These are phyloP conservation scores for Sphagnum fallax DNA, from an alignment of 228 moss, liverwort and hornwort species.

Conservation along the genomic window DNA sequence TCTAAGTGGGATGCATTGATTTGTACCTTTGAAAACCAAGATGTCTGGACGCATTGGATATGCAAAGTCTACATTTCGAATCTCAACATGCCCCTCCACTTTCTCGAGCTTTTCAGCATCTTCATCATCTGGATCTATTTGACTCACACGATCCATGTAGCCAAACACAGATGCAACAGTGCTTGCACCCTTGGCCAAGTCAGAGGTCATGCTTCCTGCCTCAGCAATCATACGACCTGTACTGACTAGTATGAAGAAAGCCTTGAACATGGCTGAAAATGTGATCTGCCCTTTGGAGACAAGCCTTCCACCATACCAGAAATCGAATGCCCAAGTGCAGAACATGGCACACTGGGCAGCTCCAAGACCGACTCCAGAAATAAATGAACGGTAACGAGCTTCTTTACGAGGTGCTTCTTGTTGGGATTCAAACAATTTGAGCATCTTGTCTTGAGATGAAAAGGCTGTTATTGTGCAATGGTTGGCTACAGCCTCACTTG, in stretches of 20 bases:
- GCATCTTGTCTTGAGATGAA: constrained; percentile 28
- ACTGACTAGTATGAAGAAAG: constrained; percentile 30
- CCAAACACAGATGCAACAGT: constrained; percentile 43
- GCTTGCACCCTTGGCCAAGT: constrained; percentile 32
- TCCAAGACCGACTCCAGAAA: constrained; percentile 27
- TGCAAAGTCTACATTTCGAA: constrained; percentile 43
- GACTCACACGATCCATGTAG: constrained; percentile 55
- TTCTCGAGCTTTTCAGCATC: constrained; percentile 22
- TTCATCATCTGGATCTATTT: constrained; percentile 45
- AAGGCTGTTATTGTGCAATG: constrained; percentile 45
- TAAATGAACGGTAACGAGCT: constrained; percentile 14
- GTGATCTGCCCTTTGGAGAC: constrained; percentile 25
- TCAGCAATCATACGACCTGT: constrained; percentile 33
- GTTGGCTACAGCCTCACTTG: constrained; percentile 42
- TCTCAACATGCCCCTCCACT: constrained; percentile 51
- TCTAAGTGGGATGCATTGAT: not conserved
- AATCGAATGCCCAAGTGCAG: constrained; percentile 27
- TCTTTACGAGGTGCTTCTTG: constrained; percentile 11
- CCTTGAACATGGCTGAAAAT: constrained; percentile 40
- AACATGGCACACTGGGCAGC: constrained; percentile 18
- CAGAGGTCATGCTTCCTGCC: constrained; percentile 23
- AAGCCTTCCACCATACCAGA: constrained; percentile 64
- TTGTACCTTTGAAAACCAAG: constrained; percentile 49
- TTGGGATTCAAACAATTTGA: constrained; percentile 11
- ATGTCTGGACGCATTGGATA: constrained; percentile 67